Percentiles rank a stretch among this genome's conserved stretches.
These are phyloP conservation scores for Fusarium sp. DNA, from an alignment of 2,329 filamentous ascomycete genomes.

Conservation along the genomic window DNA sequence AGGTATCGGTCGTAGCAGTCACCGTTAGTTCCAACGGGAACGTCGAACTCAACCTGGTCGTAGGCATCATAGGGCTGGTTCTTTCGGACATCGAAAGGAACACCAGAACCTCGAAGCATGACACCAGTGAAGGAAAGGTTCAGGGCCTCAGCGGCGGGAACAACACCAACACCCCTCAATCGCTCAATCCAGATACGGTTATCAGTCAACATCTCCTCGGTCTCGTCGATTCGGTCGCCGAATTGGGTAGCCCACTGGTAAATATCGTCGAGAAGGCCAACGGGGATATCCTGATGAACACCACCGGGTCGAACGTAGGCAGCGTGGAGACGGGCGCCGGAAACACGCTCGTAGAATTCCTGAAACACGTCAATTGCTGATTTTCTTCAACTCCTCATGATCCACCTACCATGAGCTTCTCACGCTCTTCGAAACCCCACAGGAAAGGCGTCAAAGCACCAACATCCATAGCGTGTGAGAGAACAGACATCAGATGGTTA, in stretches of 20 bases:
- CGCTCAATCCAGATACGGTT: constrained; percentile 99
- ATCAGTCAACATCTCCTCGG: constrained; percentile 97
- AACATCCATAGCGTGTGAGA: constrained; percentile 99
- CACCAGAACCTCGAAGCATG: constrained; percentile 96
- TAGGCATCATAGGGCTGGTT: constrained; percentile 98
- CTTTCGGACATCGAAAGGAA: constrained; percentile 97
- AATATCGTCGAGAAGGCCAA: constrained; percentile 96
- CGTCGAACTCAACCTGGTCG: constrained; percentile 96
- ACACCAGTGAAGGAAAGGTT: constrained; percentile 97
- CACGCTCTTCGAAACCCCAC: constrained; percentile 99
- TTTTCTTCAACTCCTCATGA: background rate
- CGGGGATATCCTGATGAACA: constrained; percentile 92
- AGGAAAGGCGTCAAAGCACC: constrained; percentile 97
- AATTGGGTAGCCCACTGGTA: constrained; percentile 99
- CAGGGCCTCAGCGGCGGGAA: constrained; percentile 90
- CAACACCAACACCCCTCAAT: constrained; percentile 90
- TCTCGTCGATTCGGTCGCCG: constrained; percentile 97
- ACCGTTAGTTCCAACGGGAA: constrained; percentile 94
- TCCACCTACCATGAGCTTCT: constrained; percentile 93
- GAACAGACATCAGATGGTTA: constrained; percentile 97
- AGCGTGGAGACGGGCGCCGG: constrained; percentile 94
- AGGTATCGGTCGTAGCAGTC: constrained; percentile 99
- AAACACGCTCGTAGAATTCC: constrained; percentile 99
- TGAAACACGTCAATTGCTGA: constrained; percentile 50
- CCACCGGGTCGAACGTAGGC: constrained; percentile 97